phyloP scores from a whole-genome alignment of 768 basidiomycete genomes.

The Tephrocybe sp. region DNA sequence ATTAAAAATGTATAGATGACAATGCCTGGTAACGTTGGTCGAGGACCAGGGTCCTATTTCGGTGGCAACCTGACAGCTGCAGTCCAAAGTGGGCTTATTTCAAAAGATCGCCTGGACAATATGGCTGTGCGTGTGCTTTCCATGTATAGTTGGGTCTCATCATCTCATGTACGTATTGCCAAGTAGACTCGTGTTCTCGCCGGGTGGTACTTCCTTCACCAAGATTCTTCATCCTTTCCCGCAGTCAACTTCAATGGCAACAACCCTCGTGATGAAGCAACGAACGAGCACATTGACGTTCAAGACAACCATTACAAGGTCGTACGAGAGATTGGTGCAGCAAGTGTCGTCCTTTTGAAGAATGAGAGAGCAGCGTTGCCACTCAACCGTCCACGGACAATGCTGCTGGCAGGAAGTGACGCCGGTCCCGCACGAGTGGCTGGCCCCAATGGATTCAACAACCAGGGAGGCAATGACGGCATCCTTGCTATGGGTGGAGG shows the following conservation, averaged over 20 bases:
- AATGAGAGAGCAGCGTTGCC: constrained; percentile 59
- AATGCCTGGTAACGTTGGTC: constrained; percentile 56
- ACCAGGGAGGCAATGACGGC: constrained; percentile 62
- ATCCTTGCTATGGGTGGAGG: constrained; percentile 93
- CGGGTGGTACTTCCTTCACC: constrained; percentile 62
- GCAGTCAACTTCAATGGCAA: constrained; percentile 70
- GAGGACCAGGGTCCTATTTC: constrained; percentile 48
- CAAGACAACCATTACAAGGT: constrained; percentile 65
- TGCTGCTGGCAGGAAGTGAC: constrained; percentile 63
- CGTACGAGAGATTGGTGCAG: constrained; percentile 70
- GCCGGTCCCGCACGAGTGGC: constrained; percentile 52
- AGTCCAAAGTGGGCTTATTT: constrained; percentile 71
- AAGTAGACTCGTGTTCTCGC: constrained; percentile 70
- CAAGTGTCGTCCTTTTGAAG: constrained; percentile 74
- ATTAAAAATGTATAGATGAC: constrained; percentile 47
- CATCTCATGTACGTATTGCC: neutral
- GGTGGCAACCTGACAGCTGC: constrained; percentile 63
- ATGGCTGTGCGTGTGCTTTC: constrained; percentile 50
- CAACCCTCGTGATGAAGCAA: constrained; percentile 43
- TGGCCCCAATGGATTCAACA: constrained; percentile 70
- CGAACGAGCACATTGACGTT: constrained; percentile 65
- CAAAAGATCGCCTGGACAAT: constrained; percentile 63
- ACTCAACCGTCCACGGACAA: constrained; percentile 51
- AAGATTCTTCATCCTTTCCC: constrained; percentile 64
- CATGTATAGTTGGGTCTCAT: too few species aligned